Evolutionary conservation across 164 flowering plant species (phyloP).

Genomic region (Santalum album): DNA sequence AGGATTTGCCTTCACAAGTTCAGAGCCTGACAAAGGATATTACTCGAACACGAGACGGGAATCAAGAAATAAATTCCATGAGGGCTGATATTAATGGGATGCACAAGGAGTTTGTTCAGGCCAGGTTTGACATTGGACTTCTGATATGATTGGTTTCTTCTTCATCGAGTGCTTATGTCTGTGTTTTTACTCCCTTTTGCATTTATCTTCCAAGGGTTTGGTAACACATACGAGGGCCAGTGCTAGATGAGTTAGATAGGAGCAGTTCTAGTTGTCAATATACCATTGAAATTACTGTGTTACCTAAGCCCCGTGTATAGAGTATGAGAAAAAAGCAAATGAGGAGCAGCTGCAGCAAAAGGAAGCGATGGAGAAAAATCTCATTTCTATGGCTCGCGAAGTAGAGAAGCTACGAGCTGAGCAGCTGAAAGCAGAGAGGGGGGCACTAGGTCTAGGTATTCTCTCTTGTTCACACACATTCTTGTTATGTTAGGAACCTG

Average conservation of each 20-base stretch:
- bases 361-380: constrained; percentile 59
- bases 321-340: constrained; percentile 62
- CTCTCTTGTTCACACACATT: constrained; percentile 4
- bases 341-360: constrained; percentile 46
- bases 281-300: no score
- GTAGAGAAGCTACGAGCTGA: constrained; percentile 58
- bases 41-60: constrained; percentile 35
- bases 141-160: not conserved
- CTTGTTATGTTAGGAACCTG: not conserved
- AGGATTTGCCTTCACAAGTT: constrained; percentile 47
- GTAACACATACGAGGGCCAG: not conserved
- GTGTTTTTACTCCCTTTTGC: not conserved
- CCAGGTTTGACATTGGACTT: constrained; percentile 35
- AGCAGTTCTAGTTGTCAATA: no score
- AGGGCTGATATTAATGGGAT: constrained; percentile 43
- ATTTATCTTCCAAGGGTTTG: not conserved
- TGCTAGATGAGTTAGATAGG: not conserved
- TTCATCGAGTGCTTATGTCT: constrained; percentile 1
- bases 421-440: constrained; percentile 30
- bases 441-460: constrained; percentile 30
- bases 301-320: no score
- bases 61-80: constrained; percentile 40
- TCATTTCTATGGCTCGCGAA: constrained; percentile 62
- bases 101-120: constrained; percentile 44
- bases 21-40: constrained; percentile 40